Base-by-base conservation (phyloP, 1,284 basidiomycete genomes). In the Ustilago shanxiensis region DNA sequence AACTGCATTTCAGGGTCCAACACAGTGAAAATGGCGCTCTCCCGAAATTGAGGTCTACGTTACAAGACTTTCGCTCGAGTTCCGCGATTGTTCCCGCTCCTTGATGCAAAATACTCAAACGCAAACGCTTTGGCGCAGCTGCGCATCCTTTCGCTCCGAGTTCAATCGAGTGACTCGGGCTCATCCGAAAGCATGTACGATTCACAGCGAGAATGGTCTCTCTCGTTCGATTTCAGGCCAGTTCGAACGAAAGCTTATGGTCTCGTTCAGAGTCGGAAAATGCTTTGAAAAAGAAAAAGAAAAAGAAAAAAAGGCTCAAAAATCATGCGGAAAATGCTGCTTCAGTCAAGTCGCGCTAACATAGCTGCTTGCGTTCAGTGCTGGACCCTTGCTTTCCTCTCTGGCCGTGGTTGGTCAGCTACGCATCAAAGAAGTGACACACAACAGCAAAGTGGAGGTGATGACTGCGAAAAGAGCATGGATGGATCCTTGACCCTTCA, bases 1-100 rank as follows among this genome's bases (percentile, higher is more conserved):
- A 50, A 60, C 51, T 54, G 51, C 63, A 59, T 66, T 66, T 54
- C 57, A 66, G 58, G 64, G 64, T 65, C 56, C 56, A 58, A 33
- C 11, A 31, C 10, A 31, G 54, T 22, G 45, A 26, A 33, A 33
- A n/a, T n/a, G n/a, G n/a, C n/a, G n/a, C n/a, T n/a, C n/a, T n/a
- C n/a, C n/a, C n/a, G n/a, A n/a, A n/a, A n/a, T n/a, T n/a, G n/a
- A n/a, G n/a, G n/a, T n/a, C n/a, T n/a, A n/a, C n/a, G n/a, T n/a
- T n/a, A n/a, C n/a, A n/a, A n/a, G n/a, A n/a, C n/a, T n/a, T n/a
- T n/a, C n/a, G n/a, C n/a, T n/a, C n/a, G n/a, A n/a, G n/a, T n/a
- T n/a, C 31, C 31, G 31, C 39, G 8, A 7, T 41, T 41, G 9
- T 20, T 41, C 31, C 31, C 31, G 31, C 31, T 33, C 31, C 11